Evolutionary conservation across 192 early-diverging fungal species (phyloP).

Genomic region (Rhizoclosmatium globosum): DNA sequence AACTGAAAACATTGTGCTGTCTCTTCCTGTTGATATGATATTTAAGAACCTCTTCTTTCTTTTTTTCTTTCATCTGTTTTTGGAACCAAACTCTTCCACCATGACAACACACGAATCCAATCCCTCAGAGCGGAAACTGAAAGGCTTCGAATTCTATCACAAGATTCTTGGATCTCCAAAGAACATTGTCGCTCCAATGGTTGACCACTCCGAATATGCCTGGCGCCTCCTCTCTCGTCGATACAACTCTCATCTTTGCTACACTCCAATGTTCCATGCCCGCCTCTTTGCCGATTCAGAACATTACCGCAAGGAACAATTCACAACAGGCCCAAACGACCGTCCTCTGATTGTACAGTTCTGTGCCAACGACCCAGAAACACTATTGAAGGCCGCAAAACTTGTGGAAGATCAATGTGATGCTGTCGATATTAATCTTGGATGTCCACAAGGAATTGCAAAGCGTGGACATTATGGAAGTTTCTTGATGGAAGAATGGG

Average conservation of each 20-base stretch:
- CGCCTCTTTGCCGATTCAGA: conserved; percentile 78
- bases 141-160: conserved; percentile 85
- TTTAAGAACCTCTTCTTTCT: too few relatives aligned
- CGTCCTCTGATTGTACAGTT: conserved; percentile 90
- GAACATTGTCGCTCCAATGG: conserved; percentile 94
- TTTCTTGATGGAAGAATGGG: conserved; percentile 91
- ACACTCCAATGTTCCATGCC: conserved; percentile 99
- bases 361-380: conserved; percentile 94
- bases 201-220: conserved; percentile 90
- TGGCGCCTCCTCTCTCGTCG: conserved; percentile 92
- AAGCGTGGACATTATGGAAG: conserved; percentile 90
- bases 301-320: conserved; percentile 55
- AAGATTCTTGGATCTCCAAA: conserved; percentile 75
- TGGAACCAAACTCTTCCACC: neutral
- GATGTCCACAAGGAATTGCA: conserved; percentile 97
- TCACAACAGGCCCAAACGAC: conserved; percentile 66
- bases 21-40: too few relatives aligned
- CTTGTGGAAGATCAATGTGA: conserved; percentile 85
- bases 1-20: too few relatives aligned
- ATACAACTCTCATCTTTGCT: conserved; percentile 88
- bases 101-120: conserved; percentile 40
- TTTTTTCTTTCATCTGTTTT: neutral
- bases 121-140: conserved; percentile 54
- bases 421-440: conserved; percentile 95
- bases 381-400: conserved; percentile 81